Evolutionary conservation across 164 flowering plant genomes (phyloP).

Genomic region (Macadamia integrifolia): DNA sequence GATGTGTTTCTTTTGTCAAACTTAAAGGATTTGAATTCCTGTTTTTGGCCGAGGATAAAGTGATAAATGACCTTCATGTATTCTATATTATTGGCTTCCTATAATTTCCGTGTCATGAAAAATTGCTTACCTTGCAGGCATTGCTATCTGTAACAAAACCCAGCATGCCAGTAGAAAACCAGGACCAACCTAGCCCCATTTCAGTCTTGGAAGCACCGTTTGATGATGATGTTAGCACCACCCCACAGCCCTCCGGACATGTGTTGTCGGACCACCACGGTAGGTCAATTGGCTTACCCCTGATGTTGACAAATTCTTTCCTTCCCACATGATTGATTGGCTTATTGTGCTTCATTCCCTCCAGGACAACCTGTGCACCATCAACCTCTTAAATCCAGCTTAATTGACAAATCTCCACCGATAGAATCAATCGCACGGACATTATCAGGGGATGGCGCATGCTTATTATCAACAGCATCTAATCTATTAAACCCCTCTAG

Average conservation of each 20-base stretch:
- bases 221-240: conserved; percentile 51
- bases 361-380: conserved; percentile 14
- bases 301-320: neutral
- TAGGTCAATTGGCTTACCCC: conserved; percentile 12
- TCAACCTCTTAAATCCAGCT: conserved; percentile 33
- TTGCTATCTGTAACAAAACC: conserved; percentile 11
- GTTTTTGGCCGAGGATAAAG: too few species aligned
- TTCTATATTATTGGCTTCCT: too few species aligned
- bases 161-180: conserved; percentile 25
- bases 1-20: neutral
- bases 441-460: conserved; percentile 58
- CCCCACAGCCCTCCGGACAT: conserved; percentile 26
- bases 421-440: conserved; percentile 74
- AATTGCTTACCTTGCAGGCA: conserved; percentile 8
- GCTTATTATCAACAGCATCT: conserved; percentile 33
- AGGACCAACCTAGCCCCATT: conserved; percentile 45
- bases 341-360: neutral
- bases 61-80: too few species aligned
- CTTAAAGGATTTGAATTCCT: too few species aligned
- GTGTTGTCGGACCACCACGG: conserved; percentile 33
- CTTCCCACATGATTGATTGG: neutral
- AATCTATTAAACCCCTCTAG: conserved; percentile 22
- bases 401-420: conserved; percentile 76
- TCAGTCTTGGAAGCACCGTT: conserved; percentile 38
- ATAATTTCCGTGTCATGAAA: neutral